Percentiles rank a stretch among this genome's conserved stretches.
Evolutionary conservation across 441 rosid genomes (phyloP).

Genomic region (Croton laevigatus): DNA sequence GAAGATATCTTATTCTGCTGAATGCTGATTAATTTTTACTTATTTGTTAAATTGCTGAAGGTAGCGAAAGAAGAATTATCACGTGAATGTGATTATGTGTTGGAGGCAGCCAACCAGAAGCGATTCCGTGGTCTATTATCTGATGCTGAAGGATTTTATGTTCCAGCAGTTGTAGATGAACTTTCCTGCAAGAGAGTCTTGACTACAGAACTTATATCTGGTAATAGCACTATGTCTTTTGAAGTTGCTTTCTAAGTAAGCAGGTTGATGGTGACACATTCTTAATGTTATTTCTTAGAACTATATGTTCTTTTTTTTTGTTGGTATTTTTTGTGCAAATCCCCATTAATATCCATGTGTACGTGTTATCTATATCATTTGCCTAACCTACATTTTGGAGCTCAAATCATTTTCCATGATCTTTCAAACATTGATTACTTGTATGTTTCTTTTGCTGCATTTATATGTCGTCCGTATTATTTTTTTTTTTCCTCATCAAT

Average conservation of each 20-base stretch:
- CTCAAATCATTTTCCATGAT: background rate
- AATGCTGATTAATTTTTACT: slow-evolving; percentile 19
- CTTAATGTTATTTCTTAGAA: background rate
- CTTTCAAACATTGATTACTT: background rate
- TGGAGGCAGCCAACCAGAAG: slow-evolving; percentile 87
- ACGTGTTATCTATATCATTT: no score
- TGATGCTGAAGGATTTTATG: slow-evolving; percentile 55
- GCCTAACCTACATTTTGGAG: no score
- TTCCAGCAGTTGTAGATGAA: slow-evolving; percentile 74
- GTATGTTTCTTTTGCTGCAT: background rate
- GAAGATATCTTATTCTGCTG: slow-evolving; percentile 8
- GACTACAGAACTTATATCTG: slow-evolving; percentile 76
- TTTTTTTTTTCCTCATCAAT: background rate
- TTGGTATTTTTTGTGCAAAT: no score
- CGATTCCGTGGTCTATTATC: slow-evolving; percentile 57
- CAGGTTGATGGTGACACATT: background rate
- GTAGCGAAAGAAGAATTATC: slow-evolving; percentile 92
- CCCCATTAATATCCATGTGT: no score
- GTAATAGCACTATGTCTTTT: slow-evolving; percentile 33
- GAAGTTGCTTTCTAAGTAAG: slow-evolving; percentile 11
- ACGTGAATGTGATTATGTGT: slow-evolving; percentile 84
- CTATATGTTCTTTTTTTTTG: no score
- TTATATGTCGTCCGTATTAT: background rate
- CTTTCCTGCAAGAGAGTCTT: slow-evolving; percentile 76
- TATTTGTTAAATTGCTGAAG: slow-evolving; percentile 33